Conservation (phyloP, 2,329 filamentous ascomycete genomes). For the Hymenoscyphus fructigenus region DNA sequence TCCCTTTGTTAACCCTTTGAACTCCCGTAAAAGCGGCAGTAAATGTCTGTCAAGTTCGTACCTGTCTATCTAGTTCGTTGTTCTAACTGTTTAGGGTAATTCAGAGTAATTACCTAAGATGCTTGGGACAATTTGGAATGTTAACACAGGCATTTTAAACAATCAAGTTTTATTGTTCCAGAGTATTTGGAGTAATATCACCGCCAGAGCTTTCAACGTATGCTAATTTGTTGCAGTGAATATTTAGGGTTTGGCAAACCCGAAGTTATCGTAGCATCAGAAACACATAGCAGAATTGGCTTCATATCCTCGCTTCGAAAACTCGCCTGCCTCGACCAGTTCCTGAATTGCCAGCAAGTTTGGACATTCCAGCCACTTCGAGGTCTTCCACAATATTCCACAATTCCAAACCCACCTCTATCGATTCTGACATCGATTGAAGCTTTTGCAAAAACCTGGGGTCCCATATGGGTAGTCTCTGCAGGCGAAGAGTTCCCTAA, state of each 20-base stretch:
- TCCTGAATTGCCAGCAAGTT: conserved; percentile 11
- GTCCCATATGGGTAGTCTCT: conserved; percentile 14
- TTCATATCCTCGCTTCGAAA: conserved; percentile 1
- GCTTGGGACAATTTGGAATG: too few species aligned
- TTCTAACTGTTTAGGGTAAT: too few species aligned
- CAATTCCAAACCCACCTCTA: neutral
- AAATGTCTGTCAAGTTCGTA: too few species aligned
- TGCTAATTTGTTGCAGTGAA: too few species aligned
- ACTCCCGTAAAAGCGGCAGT: too few species aligned
- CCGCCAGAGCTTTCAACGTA: too few species aligned
- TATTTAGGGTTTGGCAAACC: neutral
- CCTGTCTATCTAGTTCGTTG: too few species aligned
- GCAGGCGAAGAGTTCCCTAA: conserved; percentile 3
- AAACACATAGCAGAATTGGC: neutral
- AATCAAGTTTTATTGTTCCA: too few species aligned
- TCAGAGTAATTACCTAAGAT: too few species aligned
- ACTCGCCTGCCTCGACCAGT: conserved; percentile 14
- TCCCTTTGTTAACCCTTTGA: too few species aligned
- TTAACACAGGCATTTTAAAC: neutral
- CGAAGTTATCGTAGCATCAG: neutral
- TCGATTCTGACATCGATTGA: conserved; percentile 14
- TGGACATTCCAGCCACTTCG: conserved; percentile 10
- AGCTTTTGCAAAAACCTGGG: conserved; percentile 17
- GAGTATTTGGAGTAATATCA: too few species aligned
- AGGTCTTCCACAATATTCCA: neutral